A percentile compares a stretch with the other conserved stretches of the same genome.
phyloP scores from a whole-genome alignment of 345 rosid species.

The Psidium guajava region DNA sequence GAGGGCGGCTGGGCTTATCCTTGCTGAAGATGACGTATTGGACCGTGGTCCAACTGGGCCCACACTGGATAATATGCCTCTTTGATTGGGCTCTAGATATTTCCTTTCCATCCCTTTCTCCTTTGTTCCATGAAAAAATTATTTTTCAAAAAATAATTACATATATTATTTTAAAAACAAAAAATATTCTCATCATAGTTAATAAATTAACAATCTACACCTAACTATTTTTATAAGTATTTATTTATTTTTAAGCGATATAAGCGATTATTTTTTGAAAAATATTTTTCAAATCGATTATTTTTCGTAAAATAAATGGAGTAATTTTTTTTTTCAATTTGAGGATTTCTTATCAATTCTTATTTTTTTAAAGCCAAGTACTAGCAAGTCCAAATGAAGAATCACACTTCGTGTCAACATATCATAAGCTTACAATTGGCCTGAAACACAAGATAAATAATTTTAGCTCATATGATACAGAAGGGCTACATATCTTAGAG shows the following conservation, averaged over 20 bases:
- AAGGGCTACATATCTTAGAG: too few species aligned
- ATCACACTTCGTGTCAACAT: neutral
- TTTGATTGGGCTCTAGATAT: neutral
- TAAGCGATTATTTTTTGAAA: too few species aligned
- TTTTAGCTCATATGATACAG: neutral
- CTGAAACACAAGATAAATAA: neutral
- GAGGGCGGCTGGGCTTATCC: slow-evolving; percentile 11
- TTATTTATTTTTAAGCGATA: too few species aligned
- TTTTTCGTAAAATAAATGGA: too few species aligned
- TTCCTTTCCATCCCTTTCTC: neutral
- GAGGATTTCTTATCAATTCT: rapidly evolving
- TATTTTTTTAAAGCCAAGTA: neutral
- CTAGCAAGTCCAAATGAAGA: neutral
- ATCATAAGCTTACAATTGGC: neutral
- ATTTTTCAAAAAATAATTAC: too few species aligned
- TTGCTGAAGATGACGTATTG: slow-evolving; percentile 4
- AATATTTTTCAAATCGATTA: too few species aligned
- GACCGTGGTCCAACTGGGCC: neutral
- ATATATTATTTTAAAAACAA: too few species aligned
- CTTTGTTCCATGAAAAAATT: too few species aligned
- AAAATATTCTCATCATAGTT: too few species aligned
- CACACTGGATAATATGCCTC: neutral
- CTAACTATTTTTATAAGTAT: too few species aligned
- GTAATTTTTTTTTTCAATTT: too few species aligned
- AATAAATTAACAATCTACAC: too few species aligned